phyloP scores from a whole-genome alignment of 345 rosid species.

The Angophora floribunda region DNA sequence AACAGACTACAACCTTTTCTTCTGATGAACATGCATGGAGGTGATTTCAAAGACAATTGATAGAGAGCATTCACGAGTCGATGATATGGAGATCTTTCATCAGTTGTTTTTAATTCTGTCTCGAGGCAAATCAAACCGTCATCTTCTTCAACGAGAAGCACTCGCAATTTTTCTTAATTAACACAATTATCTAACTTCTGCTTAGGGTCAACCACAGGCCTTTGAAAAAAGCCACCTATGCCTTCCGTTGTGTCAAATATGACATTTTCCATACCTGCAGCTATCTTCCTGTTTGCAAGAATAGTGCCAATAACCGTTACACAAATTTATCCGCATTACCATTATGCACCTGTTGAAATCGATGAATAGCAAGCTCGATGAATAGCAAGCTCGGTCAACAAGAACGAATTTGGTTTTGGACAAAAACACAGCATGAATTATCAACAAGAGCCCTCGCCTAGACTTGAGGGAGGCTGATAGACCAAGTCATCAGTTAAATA shows the following conservation, averaged over 20 bases:
- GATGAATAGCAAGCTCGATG: background rate
- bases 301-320: background rate
- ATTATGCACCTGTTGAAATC: background rate
- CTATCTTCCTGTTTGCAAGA: background rate
- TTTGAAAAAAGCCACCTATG: too few species aligned
- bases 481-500: background rate
- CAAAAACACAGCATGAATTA: too few species aligned
- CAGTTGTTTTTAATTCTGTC: background rate
- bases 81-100: background rate
- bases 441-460: background rate
- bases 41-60: background rate
- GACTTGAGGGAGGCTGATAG: background rate
- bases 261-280: background rate
- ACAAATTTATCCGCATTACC: background rate
- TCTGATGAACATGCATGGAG: background rate
- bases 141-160: background rate
- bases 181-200: background rate
- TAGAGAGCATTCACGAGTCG: background rate
- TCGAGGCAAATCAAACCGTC: background rate
- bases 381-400: background rate
- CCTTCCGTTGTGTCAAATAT: background rate
- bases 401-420: background rate
- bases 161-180: background rate
- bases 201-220: background rate
- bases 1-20: background rate